These are phyloP conservation scores for Camelina laxa DNA, from an alignment of 345 rosid genomes.

Conservation along the genomic window DNA sequence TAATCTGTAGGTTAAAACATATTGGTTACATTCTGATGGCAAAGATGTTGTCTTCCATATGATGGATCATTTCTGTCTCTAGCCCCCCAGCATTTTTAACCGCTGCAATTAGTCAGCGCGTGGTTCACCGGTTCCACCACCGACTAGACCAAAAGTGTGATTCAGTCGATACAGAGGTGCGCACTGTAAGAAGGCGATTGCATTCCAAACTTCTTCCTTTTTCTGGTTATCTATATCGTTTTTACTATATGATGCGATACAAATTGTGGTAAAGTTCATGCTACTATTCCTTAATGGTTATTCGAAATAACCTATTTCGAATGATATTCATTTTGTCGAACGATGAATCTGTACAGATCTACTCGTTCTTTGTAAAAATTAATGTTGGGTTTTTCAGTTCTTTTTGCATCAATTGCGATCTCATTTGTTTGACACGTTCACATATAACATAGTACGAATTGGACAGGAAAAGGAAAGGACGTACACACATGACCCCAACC, in stretches of 20 bases:
- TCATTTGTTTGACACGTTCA: constrained; percentile 10
- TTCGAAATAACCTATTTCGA: neutral
- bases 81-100: constrained; percentile 34
- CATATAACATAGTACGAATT: neutral
- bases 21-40: constrained; percentile 94
- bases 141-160: neutral
- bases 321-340: constrained; percentile 8
- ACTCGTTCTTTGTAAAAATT: constrained; percentile 17
- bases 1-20: constrained; percentile 73
- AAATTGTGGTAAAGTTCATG: constrained; percentile 20
- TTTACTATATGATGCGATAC: constrained; percentile 8
- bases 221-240: neutral
- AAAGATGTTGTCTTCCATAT: constrained; percentile 89
- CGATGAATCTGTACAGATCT: constrained; percentile 31
- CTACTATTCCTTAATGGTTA: neutral
- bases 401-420: neutral
- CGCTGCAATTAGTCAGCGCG: constrained; percentile 1
- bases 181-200: constrained; percentile 20
- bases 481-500: constrained; percentile 6
- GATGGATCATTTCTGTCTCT: constrained; percentile 83
- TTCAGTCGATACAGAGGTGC: neutral
- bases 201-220: neutral
- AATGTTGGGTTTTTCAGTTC: neutral
- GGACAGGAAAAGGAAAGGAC: constrained; percentile 17
- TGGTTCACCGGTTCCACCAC: neutral